Percentiles rank a stretch among this genome's conserved stretches.
phyloP scores from a whole-genome alignment of 2,329 filamentous ascomycete genomes.

The Pleomassaria siparia region DNA sequence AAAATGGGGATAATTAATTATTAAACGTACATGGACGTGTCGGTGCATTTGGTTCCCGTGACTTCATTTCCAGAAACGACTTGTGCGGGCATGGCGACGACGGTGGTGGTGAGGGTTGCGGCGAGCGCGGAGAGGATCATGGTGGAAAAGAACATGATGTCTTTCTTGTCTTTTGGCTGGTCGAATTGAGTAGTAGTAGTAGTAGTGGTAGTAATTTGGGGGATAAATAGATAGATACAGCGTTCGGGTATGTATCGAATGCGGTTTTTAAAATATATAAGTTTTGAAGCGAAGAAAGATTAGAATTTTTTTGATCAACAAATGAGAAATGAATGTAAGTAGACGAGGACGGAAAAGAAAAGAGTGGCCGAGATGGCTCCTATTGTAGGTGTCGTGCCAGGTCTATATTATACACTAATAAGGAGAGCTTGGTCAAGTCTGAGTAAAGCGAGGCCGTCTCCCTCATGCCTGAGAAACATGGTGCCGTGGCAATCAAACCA shows the following conservation, averaged over 20 bases:
- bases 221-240: neutral
- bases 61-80: conserved; percentile 28
- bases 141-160: conserved; percentile 10
- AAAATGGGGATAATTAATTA: too few species aligned
- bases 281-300: neutral
- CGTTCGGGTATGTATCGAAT: too few species aligned
- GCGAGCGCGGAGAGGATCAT: conserved; percentile 7
- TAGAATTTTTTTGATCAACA: conserved; percentile 13
- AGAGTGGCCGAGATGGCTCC: neutral
- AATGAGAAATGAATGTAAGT: conserved; percentile 2
- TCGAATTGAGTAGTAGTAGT: neutral
- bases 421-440: neutral
- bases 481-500: conserved; percentile 17
- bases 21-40: conserved; percentile 30
- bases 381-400: neutral
- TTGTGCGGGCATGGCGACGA: conserved; percentile 14
- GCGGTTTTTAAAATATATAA: too few species aligned
- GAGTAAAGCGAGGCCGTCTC: neutral
- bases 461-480: conserved; percentile 6
- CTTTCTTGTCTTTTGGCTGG: neutral
- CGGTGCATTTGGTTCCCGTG: conserved; percentile 36
- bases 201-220: neutral
- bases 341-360: neutral
- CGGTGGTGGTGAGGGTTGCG: neutral
- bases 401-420: neutral